These are phyloP conservation scores for Fonsecaea multimorphosa DNA, from an alignment of 2,329 filamentous ascomycete species.

Conservation along the genomic window DNA sequence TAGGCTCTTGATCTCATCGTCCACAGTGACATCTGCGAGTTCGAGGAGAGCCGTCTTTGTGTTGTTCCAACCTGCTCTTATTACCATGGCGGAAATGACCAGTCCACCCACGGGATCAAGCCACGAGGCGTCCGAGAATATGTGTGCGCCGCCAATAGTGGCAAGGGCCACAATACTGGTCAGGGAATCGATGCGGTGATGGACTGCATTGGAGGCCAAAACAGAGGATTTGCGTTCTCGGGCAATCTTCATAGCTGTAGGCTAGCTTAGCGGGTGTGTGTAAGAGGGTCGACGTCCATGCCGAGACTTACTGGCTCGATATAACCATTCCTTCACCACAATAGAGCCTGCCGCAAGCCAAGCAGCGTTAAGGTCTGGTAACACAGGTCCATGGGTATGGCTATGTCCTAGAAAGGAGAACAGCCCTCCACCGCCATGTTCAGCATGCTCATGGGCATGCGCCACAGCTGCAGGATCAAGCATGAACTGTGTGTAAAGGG, in stretches of 20 bases:
- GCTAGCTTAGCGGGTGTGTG: conserved; percentile 17
- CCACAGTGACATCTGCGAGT: conserved; percentile 87
- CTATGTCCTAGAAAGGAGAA: conserved; percentile 63
- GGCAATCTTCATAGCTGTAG: conserved; percentile 88
- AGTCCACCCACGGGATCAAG: conserved; percentile 92
- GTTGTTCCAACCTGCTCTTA: conserved; percentile 87
- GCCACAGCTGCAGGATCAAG: conserved; percentile 65
- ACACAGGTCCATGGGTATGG: conserved; percentile 67
- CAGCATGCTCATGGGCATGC: conserved; percentile 54
- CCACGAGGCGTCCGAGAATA: conserved; percentile 85
- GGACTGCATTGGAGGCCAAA: conserved; percentile 91
- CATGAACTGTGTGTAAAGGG: conserved; percentile 75
- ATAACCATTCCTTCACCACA: conserved; percentile 93
- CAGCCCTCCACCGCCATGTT: conserved; percentile 49
- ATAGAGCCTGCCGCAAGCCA: conserved; percentile 94
- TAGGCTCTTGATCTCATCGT: conserved; percentile 77
- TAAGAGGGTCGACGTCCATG: conserved; percentile 1
- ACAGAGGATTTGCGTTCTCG: conserved; percentile 93
- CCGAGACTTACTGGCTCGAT: conserved; percentile 80
- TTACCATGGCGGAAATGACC: conserved; percentile 89
- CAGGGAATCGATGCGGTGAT: conserved; percentile 94
- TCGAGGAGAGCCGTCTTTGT: conserved; percentile 82
- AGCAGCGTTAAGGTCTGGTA: conserved; percentile 88
- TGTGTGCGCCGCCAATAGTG: conserved; percentile 87
- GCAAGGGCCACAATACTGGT: conserved; percentile 91